Conservation (phyloP, 2,329 filamentous ascomycete species). For the Nannizzia gypsea region DNA sequence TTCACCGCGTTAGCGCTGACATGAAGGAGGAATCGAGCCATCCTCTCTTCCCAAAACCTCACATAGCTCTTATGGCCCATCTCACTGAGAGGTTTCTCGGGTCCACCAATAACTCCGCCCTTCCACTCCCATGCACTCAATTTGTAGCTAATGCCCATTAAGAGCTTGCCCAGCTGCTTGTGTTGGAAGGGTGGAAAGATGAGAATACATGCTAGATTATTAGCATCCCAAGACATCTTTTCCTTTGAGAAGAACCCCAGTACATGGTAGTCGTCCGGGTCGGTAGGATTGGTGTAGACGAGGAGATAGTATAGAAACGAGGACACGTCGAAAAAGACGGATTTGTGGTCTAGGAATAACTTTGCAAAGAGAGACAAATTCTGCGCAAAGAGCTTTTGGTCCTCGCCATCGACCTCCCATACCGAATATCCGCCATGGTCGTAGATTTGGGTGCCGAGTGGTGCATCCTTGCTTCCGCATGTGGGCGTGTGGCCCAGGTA, state of each 20-base stretch:
- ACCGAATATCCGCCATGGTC: slow-evolving; percentile 69
- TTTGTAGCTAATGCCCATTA: slow-evolving; percentile 91
- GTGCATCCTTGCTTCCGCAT: slow-evolving; percentile 44
- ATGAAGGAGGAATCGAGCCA: slow-evolving; percentile 54
- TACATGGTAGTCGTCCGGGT: slow-evolving; percentile 44
- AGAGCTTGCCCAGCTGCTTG: slow-evolving; percentile 70
- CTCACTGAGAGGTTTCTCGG: slow-evolving; percentile 85
- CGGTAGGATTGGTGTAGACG: slow-evolving; percentile 52
- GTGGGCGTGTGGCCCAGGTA: slow-evolving; percentile 32
- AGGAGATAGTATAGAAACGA: slow-evolving; percentile 93
- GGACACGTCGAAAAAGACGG: slow-evolving; percentile 91
- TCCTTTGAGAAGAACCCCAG: slow-evolving; percentile 99
- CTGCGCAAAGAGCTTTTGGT: slow-evolving; percentile 81
- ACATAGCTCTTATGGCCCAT: slow-evolving; percentile 72
- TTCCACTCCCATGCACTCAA: slow-evolving; percentile 63
- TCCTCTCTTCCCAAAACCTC: slow-evolving; percentile 75
- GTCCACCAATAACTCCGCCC: slow-evolving; percentile 65
- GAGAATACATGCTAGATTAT: slow-evolving; percentile 92
- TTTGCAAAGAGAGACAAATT: slow-evolving; percentile 94
- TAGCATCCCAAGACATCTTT: slow-evolving; percentile 97
- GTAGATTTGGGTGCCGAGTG: slow-evolving; percentile 66
- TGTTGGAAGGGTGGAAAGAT: slow-evolving; percentile 93
- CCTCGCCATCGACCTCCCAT: slow-evolving; percentile 85
- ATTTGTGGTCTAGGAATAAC: slow-evolving; percentile 95
- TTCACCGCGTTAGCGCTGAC: slow-evolving; percentile 18